Conservation (phyloP, 179 eudicot species). For the Pouteria campechiana region DNA sequence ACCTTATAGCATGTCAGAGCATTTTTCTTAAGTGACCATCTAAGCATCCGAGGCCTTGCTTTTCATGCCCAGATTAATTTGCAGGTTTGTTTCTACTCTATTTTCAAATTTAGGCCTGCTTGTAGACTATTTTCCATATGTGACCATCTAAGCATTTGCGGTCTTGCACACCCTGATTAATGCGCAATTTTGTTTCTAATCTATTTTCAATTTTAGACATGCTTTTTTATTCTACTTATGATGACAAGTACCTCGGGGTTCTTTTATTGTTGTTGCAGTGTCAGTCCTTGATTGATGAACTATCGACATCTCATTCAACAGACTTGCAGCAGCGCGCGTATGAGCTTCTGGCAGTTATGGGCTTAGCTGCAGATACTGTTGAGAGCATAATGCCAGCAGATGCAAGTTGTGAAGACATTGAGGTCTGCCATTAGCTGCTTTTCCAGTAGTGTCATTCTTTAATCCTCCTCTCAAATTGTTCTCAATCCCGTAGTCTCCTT, state of each 20-base stretch:
- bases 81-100: background rate
- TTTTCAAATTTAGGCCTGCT: background rate
- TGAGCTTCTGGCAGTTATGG: conserved; percentile 69
- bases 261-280: conserved; percentile 44
- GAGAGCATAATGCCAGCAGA: conserved; percentile 72
- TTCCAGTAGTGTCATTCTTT: no score
- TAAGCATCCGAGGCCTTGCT: background rate
- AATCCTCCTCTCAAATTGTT: no score
- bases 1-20: no score
- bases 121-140: no score
- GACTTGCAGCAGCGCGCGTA: conserved; percentile 98
- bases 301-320: conserved; percentile 86
- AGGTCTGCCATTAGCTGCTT: conserved; percentile 38
- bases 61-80: background rate
- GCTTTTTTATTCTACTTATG: no score
- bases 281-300: conserved; percentile 80
- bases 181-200: background rate
- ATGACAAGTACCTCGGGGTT: background rate
- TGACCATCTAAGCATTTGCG: background rate
- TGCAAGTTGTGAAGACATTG: conserved; percentile 92
- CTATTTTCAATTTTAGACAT: background rate
- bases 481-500: no score
- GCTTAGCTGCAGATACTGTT: conserved; percentile 53
- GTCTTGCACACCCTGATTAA: background rate
- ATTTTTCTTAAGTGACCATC: no score